phyloP scores from a whole-genome alignment of 225 moss, liverwort and hornwort species.

The Neckera pumila region DNA sequence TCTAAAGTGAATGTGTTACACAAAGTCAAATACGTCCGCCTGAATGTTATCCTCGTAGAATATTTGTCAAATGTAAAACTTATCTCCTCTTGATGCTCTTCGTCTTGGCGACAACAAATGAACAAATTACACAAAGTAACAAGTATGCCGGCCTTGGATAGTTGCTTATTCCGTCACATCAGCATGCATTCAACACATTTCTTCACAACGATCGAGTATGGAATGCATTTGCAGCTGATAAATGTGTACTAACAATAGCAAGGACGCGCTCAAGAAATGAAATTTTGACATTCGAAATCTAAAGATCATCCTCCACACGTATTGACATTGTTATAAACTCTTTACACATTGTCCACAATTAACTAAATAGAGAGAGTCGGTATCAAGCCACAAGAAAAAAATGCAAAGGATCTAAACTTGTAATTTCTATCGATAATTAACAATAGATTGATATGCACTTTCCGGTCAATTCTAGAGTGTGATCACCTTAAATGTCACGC shows the following conservation, averaged over 20 bases:
- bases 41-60: slow-evolving; percentile 30
- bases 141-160: not conserved
- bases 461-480: not conserved
- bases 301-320: not conserved
- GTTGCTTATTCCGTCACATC: not conserved
- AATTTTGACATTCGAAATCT: not conserved
- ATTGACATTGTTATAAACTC: not conserved
- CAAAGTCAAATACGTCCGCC: too few relatives aligned
- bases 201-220: not conserved
- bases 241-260: not conserved
- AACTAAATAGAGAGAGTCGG: not conserved
- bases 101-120: not conserved
- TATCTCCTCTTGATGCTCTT: slow-evolving; percentile 23
- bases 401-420: not conserved
- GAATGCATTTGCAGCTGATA: not conserved
- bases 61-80: slow-evolving; percentile 33
- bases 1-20: too few relatives aligned
- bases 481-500: slow-evolving; percentile 32
- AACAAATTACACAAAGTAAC: not conserved
- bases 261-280: not conserved
- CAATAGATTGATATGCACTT: not conserved
- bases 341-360: not conserved
- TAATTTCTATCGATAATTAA: too few relatives aligned
- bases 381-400: not conserved
- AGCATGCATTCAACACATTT: not conserved